These are phyloP conservation scores for Lepraria neglecta DNA, from an alignment of 495 filamentous ascomycete genomes.

Conservation along the genomic window DNA sequence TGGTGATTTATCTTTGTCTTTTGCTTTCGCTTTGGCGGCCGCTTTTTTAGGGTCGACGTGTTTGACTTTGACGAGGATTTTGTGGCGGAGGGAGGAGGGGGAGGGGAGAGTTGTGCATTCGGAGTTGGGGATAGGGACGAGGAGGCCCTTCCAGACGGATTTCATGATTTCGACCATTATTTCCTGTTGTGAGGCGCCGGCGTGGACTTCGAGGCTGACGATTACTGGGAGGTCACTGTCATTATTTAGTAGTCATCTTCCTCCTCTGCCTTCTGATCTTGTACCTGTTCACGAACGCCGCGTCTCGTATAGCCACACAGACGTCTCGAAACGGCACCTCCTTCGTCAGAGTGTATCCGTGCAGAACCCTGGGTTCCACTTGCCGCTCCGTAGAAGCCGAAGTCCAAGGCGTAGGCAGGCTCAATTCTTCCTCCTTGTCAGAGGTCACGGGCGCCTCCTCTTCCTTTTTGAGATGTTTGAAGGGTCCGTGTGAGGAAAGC, in stretches of 20 bases:
- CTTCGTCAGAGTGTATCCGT: constrained; percentile 86
- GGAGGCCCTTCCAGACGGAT: constrained; percentile 62
- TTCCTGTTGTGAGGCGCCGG: constrained; percentile 67
- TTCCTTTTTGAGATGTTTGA: constrained; percentile 27
- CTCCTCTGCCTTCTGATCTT: background rate
- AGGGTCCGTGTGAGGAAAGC: constrained; percentile 17
- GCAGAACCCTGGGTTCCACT: constrained; percentile 71
- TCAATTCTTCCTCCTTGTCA: constrained; percentile 9
- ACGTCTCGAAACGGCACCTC: constrained; percentile 79
- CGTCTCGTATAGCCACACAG: constrained; percentile 68
- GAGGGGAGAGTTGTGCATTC: constrained; percentile 52
- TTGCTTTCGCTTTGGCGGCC: constrained; percentile 24
- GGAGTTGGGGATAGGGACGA: constrained; percentile 55
- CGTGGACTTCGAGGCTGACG: constrained; percentile 86
- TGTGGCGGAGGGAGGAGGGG: constrained; percentile 58
- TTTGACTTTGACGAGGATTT: constrained; percentile 90
- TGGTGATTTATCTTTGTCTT: constrained; percentile 11
- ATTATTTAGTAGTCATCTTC: constrained; percentile 21
- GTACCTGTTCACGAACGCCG: constrained; percentile 59
- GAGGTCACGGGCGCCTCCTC: background rate
- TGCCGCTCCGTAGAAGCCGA: constrained; percentile 30
- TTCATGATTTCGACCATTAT: constrained; percentile 86
- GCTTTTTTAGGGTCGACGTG: constrained; percentile 47
- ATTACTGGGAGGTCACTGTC: constrained; percentile 70
- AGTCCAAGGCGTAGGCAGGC: constrained; percentile 35